phyloP scores from a whole-genome alignment of 1,284 basidiomycete genomes.

The Earliella scabrosa region DNA sequence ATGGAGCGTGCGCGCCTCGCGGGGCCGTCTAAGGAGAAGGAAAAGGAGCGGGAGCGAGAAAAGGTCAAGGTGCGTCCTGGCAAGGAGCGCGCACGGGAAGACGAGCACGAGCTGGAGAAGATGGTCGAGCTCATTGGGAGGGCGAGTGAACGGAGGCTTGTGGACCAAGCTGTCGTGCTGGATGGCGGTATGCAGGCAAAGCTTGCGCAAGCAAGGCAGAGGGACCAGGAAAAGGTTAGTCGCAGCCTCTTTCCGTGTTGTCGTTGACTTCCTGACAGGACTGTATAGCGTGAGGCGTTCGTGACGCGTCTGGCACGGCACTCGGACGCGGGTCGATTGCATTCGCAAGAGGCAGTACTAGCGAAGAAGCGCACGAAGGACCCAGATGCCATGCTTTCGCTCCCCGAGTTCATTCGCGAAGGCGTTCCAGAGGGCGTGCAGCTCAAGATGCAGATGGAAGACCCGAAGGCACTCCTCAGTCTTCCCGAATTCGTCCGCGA shows the following conservation, averaged over 20 bases:
- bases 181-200: conserved; percentile 59
- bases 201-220: conserved; percentile 53
- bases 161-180: conserved; percentile 69
- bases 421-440: conserved; percentile 40
- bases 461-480: conserved; percentile 56
- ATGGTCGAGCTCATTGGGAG: conserved; percentile 75
- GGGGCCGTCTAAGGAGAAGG: conserved; percentile 34
- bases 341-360: conserved; percentile 70
- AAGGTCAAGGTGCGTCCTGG: conserved; percentile 37
- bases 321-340: conserved; percentile 68
- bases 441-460: conserved; percentile 37
- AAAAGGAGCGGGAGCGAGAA: conserved; percentile 39
- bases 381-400: conserved; percentile 60
- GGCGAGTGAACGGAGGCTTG: conserved; percentile 68
- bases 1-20: conserved; percentile 62
- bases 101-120: conserved; percentile 61
- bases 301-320: conserved; percentile 72
- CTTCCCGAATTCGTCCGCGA: conserved; percentile 62
- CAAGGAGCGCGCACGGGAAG: conserved; percentile 52
- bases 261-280: conserved; percentile 2
- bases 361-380: conserved; percentile 42
- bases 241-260: not conserved
- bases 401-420: conserved; percentile 72
- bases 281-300: conserved; percentile 65
- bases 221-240: conserved; percentile 65